phyloP scores from a whole-genome alignment of 2,329 filamentous ascomycete species.

The Alternaria sp. region DNA sequence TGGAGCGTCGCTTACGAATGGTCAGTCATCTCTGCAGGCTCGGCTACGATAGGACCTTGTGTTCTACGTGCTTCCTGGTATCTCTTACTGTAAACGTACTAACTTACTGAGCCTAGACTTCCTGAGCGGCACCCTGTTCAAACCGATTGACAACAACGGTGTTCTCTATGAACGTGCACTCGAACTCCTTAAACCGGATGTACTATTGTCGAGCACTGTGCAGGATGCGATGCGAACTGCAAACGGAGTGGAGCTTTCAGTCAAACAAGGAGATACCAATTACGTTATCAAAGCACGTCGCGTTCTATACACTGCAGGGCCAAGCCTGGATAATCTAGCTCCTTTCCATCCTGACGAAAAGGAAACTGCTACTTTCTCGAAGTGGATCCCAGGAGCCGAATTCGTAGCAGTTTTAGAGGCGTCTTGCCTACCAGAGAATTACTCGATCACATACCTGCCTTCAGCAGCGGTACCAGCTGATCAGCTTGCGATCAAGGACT shows the following conservation, averaged over 20 bases:
- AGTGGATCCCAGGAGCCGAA: constrained; percentile 15
- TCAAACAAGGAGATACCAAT: constrained; percentile 10
- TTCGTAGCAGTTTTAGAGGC: constrained; percentile 27
- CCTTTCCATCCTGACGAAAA: constrained; percentile 22
- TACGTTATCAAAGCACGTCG: constrained; percentile 29
- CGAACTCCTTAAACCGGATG: constrained; percentile 21
- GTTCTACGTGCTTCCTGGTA: too few relatives aligned
- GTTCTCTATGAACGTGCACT: constrained; percentile 34
- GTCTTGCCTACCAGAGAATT: constrained; percentile 31
- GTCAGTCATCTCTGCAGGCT: neutral
- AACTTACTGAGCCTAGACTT: constrained; percentile 2
- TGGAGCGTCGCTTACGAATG: constrained; percentile 25
- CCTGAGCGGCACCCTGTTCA: constrained; percentile 14
- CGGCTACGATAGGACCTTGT: neutral
- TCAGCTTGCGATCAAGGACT: constrained; percentile 27
- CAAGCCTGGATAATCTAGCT: constrained; percentile 18
- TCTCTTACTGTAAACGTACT: neutral
- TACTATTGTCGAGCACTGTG: constrained; percentile 21
- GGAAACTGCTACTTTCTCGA: constrained; percentile 20
- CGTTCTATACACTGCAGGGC: constrained; percentile 27
- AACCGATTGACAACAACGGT: constrained; percentile 28
- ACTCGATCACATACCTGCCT: constrained; percentile 22
- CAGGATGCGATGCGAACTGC: constrained; percentile 6
- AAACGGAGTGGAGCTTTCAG: constrained; percentile 9
- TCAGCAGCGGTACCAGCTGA: constrained; percentile 16